Percentiles rank a stretch among this genome's conserved stretches.
These are phyloP conservation scores for Cavenderia fasciculata DNA, from an alignment of 78 protist genomes.

Conservation along the genomic window DNA sequence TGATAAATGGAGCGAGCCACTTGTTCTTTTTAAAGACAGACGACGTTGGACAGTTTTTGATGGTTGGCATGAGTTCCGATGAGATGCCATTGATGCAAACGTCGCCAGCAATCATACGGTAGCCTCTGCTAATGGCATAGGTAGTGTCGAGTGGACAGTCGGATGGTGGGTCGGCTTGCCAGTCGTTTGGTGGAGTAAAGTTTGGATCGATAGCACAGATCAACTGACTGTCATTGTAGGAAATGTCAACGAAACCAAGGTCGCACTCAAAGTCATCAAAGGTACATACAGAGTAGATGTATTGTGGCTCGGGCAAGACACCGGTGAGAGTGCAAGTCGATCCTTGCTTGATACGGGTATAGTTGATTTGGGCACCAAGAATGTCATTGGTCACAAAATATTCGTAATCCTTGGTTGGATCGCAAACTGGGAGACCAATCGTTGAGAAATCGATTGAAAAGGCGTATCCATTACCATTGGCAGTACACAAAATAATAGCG, in stretches of 20 bases:
- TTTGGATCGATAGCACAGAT: background rate
- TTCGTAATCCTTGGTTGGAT: background rate
- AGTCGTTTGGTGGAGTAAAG: background rate
- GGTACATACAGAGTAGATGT: background rate
- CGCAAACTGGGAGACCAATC: background rate
- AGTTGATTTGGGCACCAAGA: constrained; percentile 3
- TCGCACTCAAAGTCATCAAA: constrained; percentile 66
- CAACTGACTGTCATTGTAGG: background rate
- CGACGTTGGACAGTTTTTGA: background rate
- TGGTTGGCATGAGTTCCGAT: background rate
- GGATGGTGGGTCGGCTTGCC: background rate
- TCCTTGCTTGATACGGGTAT: background rate
- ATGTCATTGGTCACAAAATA: background rate
- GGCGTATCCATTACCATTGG: background rate
- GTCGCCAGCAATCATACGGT: background rate
- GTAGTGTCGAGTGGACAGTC: background rate
- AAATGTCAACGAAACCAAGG: constrained; percentile 21
- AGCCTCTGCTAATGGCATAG: constrained; percentile 2
- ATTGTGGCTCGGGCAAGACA: background rate
- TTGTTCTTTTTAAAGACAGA: background rate
- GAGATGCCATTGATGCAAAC: background rate
- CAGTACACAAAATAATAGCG: background rate
- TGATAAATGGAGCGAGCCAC: constrained; percentile 54
- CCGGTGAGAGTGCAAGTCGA: background rate
- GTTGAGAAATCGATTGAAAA: background rate